A percentile compares a stretch with the other conserved stretches of the same genome.
These are phyloP conservation scores for Blumeriella jaapii DNA, from an alignment of 2,329 filamentous ascomycete species.

Conservation along the genomic window DNA sequence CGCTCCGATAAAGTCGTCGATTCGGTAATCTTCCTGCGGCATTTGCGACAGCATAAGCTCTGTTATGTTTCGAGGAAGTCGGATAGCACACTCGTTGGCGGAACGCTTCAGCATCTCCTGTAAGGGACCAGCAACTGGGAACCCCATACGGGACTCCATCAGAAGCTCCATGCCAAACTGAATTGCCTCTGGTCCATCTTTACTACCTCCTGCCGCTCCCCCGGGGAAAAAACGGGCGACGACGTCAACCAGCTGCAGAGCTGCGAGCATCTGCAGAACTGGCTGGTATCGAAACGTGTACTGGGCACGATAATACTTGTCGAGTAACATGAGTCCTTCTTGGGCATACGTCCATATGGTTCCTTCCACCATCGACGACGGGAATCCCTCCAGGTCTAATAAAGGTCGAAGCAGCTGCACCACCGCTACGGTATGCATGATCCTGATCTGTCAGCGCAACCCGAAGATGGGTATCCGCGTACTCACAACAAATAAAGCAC, in stretches of 20 bases:
- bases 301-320: conserved; percentile 20
- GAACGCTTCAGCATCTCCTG: conserved; percentile 24
- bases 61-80: conserved; percentile 15
- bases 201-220: conserved; percentile 14
- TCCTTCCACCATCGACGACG: conserved; percentile 17
- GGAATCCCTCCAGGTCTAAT: conserved; percentile 22
- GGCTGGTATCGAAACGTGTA: conserved; percentile 27
- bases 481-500: conserved; percentile 27
- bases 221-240: conserved; percentile 24
- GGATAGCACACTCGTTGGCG: conserved; percentile 18
- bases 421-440: conserved; percentile 24
- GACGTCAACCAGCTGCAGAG: conserved; percentile 25
- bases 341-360: conserved; percentile 25
- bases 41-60: conserved; percentile 11
- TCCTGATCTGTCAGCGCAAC: conserved; percentile 19
- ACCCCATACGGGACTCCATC: conserved; percentile 21
- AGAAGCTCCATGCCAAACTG: conserved; percentile 23
- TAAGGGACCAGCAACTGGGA: conserved; percentile 25
- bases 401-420: conserved; percentile 26
- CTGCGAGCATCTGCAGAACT: conserved; percentile 26
- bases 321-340: conserved; percentile 24
- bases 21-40: conserved; percentile 12
- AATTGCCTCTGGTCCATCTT: conserved; percentile 22
- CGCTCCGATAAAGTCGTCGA: conserved; percentile 26
- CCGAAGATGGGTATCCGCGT: background rate